phyloP scores from a whole-genome alignment of 208 protist species.

The Crithidia sp. region DNA sequence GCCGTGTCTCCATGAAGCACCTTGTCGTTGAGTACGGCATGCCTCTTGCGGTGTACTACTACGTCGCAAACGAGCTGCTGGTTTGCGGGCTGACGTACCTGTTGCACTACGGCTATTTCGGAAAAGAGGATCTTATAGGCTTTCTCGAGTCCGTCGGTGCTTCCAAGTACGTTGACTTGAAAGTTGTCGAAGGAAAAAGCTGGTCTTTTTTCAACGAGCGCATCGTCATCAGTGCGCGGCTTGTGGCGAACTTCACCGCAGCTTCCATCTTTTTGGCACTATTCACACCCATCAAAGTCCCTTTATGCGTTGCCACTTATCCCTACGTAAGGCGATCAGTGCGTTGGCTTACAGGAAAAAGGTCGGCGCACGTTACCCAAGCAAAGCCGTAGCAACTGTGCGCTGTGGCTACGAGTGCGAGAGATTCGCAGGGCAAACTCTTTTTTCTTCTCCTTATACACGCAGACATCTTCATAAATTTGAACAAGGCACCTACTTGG shows the following conservation, averaged over 20 bases:
- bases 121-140: constrained; percentile 49
- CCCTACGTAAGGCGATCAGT: constrained; percentile 26
- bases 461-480: too few species aligned
- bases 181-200: constrained; percentile 40
- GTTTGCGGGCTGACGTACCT: constrained; percentile 56
- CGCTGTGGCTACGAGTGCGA: too few species aligned
- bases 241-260: constrained; percentile 60
- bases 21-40: constrained; percentile 45
- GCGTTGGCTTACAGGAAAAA: background rate
- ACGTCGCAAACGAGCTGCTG: constrained; percentile 57
- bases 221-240: constrained; percentile 45
- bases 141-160: constrained; percentile 47
- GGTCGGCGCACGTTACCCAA: background rate
- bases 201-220: constrained; percentile 49
- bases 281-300: constrained; percentile 55
- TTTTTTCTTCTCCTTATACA: background rate
- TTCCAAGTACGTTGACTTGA: constrained; percentile 47
- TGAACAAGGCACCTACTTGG: too few species aligned
- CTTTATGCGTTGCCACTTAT: constrained; percentile 51
- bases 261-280: constrained; percentile 64
- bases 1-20: constrained; percentile 29
- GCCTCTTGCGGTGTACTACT: constrained; percentile 47
- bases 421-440: background rate
- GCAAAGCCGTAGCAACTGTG: background rate
- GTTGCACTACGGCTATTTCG: constrained; percentile 60